These are phyloP conservation scores for Rhodotorula sp. DNA, from an alignment of 1,284 basidiomycete species.

Conservation along the genomic window DNA sequence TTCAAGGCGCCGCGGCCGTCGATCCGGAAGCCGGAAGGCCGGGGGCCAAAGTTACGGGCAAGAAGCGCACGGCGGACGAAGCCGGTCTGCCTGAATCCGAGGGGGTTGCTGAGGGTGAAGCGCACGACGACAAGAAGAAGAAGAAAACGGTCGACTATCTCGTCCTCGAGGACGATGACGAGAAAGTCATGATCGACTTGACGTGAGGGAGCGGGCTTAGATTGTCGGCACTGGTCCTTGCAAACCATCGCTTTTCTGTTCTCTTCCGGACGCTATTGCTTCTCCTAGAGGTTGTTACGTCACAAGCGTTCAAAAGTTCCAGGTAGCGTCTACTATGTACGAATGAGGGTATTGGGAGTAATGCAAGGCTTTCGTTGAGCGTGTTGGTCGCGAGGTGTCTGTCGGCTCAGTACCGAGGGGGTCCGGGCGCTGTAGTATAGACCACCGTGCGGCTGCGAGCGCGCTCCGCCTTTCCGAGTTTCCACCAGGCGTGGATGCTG, in stretches of 20 bases:
- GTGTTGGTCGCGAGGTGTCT: background rate
- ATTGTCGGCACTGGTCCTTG: background rate
- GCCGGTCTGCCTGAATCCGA: conserved; percentile 18
- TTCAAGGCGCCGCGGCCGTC: background rate
- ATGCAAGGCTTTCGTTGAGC: background rate
- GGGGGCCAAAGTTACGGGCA: conserved; percentile 6
- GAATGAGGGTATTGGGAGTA: background rate
- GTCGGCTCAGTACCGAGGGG: background rate
- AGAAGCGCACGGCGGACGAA: conserved; percentile 31
- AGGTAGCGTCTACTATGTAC: too few relatives aligned
- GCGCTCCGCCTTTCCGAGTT: background rate
- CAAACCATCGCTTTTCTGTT: background rate
- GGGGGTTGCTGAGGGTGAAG: background rate
- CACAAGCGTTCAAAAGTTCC: too few relatives aligned
- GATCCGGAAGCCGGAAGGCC: background rate
- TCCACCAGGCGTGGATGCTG: background rate
- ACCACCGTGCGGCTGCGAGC: background rate
- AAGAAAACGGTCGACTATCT: conserved; percentile 7
- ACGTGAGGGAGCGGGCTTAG: background rate
- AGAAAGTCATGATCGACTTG: conserved; percentile 16
- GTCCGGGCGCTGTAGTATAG: too few relatives aligned
- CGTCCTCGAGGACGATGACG: conserved; percentile 5
- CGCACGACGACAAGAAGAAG: conserved; percentile 10
- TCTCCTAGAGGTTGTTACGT: too few relatives aligned
- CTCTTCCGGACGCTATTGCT: background rate